phyloP scores from a whole-genome alignment of 306 rosid genomes.

The Vicia sativa region DNA sequence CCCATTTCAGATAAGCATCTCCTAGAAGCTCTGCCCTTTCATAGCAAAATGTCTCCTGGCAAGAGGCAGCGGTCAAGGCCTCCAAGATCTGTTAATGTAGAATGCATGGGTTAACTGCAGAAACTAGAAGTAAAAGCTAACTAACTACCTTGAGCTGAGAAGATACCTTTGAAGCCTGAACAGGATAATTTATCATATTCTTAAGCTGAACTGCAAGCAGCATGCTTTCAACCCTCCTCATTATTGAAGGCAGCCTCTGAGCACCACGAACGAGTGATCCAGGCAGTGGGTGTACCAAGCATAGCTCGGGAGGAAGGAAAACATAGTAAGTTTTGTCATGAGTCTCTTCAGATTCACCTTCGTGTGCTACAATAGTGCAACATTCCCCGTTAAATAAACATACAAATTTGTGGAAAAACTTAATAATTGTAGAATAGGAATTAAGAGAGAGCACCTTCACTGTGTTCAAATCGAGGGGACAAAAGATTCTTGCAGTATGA shows the following conservation, averaged over 20 bases:
- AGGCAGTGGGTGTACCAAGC: slow-evolving; percentile 88
- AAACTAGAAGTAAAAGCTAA: slow-evolving; percentile 36
- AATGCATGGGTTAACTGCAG: slow-evolving; percentile 32
- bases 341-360: slow-evolving; percentile 79
- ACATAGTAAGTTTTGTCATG: slow-evolving; percentile 95
- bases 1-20: slow-evolving; percentile 98
- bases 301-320: slow-evolving; percentile 93
- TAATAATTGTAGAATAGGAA: slow-evolving; percentile 25
- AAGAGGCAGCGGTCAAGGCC: slow-evolving; percentile 98
- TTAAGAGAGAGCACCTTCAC: slow-evolving; percentile 64
- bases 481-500: slow-evolving; percentile 98
- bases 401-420: slow-evolving; percentile 19
- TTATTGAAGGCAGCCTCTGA: slow-evolving; percentile 94
- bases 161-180: slow-evolving; percentile 74
- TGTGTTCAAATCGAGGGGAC: slow-evolving; percentile 90
- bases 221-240: slow-evolving; percentile 99
- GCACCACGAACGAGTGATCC: slow-evolving; percentile 98
- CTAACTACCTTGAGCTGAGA: slow-evolving; percentile 35
- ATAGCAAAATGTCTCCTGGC: slow-evolving; percentile 99
- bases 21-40: slow-evolving; percentile 99
- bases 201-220: slow-evolving; percentile 88
- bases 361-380: slow-evolving; percentile 51
- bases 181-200: slow-evolving; percentile 68
- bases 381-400: slow-evolving; percentile 34
- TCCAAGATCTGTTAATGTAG: slow-evolving; percentile 72